Evolutionary conservation across 2,329 filamentous ascomycete genomes (phyloP).

Genomic region (Monosporascus cannonballus): DNA sequence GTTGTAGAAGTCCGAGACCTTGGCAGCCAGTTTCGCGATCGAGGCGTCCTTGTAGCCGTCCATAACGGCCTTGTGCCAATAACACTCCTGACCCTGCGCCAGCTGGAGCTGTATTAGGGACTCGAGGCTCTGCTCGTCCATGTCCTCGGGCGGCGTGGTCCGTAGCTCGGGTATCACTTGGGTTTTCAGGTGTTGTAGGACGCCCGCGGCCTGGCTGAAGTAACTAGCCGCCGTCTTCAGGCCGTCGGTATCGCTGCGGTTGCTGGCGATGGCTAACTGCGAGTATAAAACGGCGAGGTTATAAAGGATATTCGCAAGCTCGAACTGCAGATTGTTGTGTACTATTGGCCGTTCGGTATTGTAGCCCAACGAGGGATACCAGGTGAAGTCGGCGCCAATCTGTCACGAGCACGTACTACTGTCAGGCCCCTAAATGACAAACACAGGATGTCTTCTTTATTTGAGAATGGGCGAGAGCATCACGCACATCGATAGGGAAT

Average conservation of each 20-base stretch:
- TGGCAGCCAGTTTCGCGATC: constrained; percentile 82
- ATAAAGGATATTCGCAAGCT: constrained; percentile 87
- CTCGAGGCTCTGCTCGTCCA: constrained; percentile 84
- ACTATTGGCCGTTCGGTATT: constrained; percentile 69
- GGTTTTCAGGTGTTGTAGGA: constrained; percentile 71
- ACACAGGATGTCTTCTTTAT: background rate
- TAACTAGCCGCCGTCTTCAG: constrained; percentile 86
- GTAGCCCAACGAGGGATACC: constrained; percentile 92
- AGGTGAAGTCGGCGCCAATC: constrained; percentile 92
- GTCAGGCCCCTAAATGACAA: background rate
- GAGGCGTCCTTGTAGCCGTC: constrained; percentile 87
- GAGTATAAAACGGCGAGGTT: constrained; percentile 93
- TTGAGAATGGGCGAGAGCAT: constrained; percentile 3
- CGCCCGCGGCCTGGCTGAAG: constrained; percentile 81
- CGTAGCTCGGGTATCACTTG: constrained; percentile 77
- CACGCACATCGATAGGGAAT: constrained; percentile 82
- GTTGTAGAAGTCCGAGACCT: constrained; percentile 87
- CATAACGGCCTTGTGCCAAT: constrained; percentile 96
- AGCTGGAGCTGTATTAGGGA: constrained; percentile 78
- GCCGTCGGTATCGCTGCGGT: constrained; percentile 72
- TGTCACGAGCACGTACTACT: constrained; percentile 27
- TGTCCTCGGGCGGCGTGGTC: constrained; percentile 83
- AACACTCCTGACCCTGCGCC: constrained; percentile 93
- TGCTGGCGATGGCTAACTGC: constrained; percentile 77
- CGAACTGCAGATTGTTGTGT: constrained; percentile 66